These are phyloP conservation scores for Leishmania gerbilli DNA, from an alignment of 208 protist genomes.

Conservation along the genomic window DNA sequence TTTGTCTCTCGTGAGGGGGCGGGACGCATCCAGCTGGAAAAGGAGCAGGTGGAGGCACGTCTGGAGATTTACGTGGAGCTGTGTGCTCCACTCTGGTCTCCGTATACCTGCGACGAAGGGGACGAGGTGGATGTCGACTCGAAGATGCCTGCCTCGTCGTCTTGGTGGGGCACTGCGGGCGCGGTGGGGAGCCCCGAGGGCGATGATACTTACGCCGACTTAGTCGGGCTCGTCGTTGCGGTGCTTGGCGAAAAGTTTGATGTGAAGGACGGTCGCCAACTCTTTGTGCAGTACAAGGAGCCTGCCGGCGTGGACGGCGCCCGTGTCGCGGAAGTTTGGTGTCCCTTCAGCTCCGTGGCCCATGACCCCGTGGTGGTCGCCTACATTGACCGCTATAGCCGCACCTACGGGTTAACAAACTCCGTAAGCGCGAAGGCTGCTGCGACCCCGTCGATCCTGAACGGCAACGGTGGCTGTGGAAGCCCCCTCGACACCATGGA, in stretches of 20 bases:
- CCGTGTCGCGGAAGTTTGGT: constrained; percentile 36
- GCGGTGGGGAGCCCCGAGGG: not conserved
- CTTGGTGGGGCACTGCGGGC: not conserved
- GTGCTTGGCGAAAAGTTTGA: constrained; percentile 53
- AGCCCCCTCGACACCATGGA: constrained; percentile 45
- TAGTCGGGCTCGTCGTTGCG: constrained; percentile 8
- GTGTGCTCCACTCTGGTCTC: not conserved
- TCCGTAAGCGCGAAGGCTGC: not conserved
- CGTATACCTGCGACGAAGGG: not conserved
- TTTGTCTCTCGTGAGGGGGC: constrained; percentile 2
- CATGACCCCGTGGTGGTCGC: constrained; percentile 30
- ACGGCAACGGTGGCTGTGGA: not conserved
- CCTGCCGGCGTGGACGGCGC: not conserved
- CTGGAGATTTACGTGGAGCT: constrained; percentile 2
- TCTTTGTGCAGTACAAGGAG: constrained; percentile 39
- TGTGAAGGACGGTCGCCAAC: constrained; percentile 18
- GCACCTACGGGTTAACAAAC: constrained; percentile 32
- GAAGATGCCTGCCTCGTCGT: not conserved
- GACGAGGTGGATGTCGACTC: not conserved
- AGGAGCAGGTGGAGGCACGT: constrained; percentile 19
- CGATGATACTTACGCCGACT: not conserved
- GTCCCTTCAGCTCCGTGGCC: constrained; percentile 22
- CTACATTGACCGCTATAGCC: constrained; percentile 37
- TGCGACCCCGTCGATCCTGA: constrained; percentile 13
- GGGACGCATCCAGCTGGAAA: constrained; percentile 20